A percentile compares a stretch with the other conserved stretches of the same genome.
Conservation (phyloP, 2,329 filamentous ascomycete genomes). For the Trichoderma polysporum region DNA sequence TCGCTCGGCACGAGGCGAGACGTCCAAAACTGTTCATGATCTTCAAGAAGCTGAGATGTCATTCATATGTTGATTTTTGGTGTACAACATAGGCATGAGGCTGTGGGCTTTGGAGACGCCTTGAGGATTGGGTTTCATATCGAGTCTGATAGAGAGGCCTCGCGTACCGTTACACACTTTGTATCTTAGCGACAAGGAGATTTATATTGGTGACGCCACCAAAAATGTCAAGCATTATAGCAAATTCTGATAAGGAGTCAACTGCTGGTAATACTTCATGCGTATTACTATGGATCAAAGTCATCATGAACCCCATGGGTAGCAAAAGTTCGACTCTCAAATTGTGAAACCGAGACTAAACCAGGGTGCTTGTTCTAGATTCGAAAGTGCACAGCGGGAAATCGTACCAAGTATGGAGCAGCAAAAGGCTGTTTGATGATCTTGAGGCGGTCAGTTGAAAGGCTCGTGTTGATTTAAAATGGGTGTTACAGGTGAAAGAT, state of each 20-base stretch:
- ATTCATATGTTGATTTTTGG: background rate
- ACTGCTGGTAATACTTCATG: background rate
- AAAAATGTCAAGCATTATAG: background rate
- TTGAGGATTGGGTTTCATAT: background rate
- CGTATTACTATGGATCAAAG: background rate
- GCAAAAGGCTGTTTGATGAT: background rate
- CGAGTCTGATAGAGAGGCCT: background rate
- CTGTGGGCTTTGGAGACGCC: background rate
- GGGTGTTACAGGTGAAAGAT: conserved; percentile 10
- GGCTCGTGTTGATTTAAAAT: background rate
- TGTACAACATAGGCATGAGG: background rate
- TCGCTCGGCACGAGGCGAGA: conserved; percentile 1
- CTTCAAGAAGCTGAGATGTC: background rate
- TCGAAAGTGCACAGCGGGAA: background rate
- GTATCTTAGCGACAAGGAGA: background rate
- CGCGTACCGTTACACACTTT: background rate
- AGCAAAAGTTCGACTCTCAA: background rate
- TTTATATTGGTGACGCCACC: background rate
- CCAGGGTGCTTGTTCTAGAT: background rate
- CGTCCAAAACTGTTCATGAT: background rate
- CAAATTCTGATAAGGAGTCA: background rate
- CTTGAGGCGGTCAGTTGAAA: background rate
- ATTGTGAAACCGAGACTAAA: background rate
- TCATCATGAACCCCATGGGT: background rate
- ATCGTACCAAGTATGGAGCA: background rate